Evolutionary conservation across 129 eudicot genomes (phyloP), one percentile per base, ranked within the genome.

Genomic region (Chrysanthemum lavandulifolium): DNA sequence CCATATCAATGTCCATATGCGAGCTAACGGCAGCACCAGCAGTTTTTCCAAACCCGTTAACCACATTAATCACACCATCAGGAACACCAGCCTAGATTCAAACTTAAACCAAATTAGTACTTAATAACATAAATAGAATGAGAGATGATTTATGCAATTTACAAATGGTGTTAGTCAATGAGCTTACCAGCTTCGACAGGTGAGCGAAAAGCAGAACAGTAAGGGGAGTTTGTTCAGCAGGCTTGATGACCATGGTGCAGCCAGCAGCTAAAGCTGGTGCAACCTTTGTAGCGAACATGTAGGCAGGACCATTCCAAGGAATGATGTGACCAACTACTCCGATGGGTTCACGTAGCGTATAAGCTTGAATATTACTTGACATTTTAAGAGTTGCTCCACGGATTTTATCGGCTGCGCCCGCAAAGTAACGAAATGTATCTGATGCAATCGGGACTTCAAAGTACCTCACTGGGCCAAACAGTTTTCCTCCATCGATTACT

Each of bases 331-430:
- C 97, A 4, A 86, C 96, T 18, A 92, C 97, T 13, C 96, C 97
- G 9, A 88, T 63, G 11, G 97, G 97, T 78, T 92, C 96, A 2
- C 81, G 78, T 60, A 92, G 58, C 0, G 97, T 92, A 84, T 92
- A 86, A 0, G 83, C 97, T 55, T 92, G 97, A 61, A 84, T 54
- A n/a, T 76, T 89, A 3, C 89, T 73, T 1, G 93, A 84, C 96
- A 92, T 86, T 80, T 92, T 91, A 8, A 91, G 73, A 12, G 97
- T 88, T 19, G 77, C 82, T 18, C 97, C 97, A 64, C 88, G 97
- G 13, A 89, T 82, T 80, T 92, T 92, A 77, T 92, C 97, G 0
- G 97, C 97, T 75, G 96, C 96, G 36, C 97, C 94, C 0, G 97
- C 97, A 59, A 86, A 92, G 80, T 92, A 92, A n/a, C 96, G 87